Evolutionary conservation across 805 yeast genomes (phyloP), one percentile per base, ranked within the genome.

Genomic region (Sungouiella thailandica): DNA sequence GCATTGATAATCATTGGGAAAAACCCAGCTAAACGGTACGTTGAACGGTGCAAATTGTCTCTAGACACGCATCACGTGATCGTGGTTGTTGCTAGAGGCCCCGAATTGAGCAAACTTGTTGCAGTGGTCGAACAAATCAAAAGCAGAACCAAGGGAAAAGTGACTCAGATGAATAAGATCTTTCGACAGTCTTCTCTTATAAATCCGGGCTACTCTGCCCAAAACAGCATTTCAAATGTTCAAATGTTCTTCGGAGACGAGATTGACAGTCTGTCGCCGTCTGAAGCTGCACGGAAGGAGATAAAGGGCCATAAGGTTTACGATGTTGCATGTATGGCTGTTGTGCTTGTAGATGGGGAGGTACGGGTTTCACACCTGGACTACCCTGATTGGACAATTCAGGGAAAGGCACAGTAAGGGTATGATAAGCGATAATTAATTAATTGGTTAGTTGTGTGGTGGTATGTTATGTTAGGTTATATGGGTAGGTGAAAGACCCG

Each of bases 221-320:
- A 36, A 5, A 32, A 36, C 13, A 44, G 46, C 35, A 18, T 17
- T 17, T 31, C 28, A 17, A 46, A 44, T 36, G 29, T 44, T 3
- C 29, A 35, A 28, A 38, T 34, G 2, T 47, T 41, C 25, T 40
- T 39, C 16, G 36, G 31, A 12, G 44, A 22, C 31, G 38, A 43
- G 22, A 17, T 35, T 12, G 43, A 31, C 11, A 18, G 34, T 4
- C 30, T 29, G 14, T 34, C 28, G 5, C 15, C 29, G 10, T 23
- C 34, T 9, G 29, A 17, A 3, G 43, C 36, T 5, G 44, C 26
- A 9, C 25, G 29, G 26, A 34, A 42, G 6, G 44, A 35, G 18
- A 40, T 54, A n/a, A 34, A 34, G 17, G 58, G 57, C n/a, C 43
- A 38, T 12, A 52, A 52, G 32, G 47, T 38, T 24, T 53, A 43